Base-by-base conservation (phyloP, 106 monocot species). In the Apostasia shenzhenica region DNA sequence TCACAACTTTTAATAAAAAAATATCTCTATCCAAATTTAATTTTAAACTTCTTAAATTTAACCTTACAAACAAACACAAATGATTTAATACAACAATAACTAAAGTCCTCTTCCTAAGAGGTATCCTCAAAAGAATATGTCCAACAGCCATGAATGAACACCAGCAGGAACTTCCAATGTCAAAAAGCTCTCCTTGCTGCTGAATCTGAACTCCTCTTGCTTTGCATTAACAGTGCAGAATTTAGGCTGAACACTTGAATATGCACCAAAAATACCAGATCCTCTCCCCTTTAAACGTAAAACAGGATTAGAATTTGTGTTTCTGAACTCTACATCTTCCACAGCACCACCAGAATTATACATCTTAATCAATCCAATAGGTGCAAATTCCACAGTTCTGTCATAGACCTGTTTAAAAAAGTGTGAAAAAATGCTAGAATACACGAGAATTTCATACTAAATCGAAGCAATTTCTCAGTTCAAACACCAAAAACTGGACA, bases 321-420 rank as follows among this genome's bases (percentile, higher is more conserved):
- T 26, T 6, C 26, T 5, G 45, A 54, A 75, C 3, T 74, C 67
- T 3, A 78, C 50, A 8, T 39, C 70, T 67, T 79, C 67, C 43
- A 83, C 42, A 37, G 83, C 74, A 67, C 83, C 83, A 56, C 83
- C 83, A 46, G 79, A 83, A 51, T 79, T 83, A 52, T 68, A 79
- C 83, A 83, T 83, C 3, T 79, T 79, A 14, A 79, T 57, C 4
- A 83, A 67, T 63, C 83, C 79, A 42, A 83, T 71, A 0, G 83
- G 75, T 10, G 83, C 79, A 67, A 83, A 83, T 72, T 83, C 47
- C 45, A 70, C 48, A 9, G 47, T 70, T 46, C 59, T 45, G 48
- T 59, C 70, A 70, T 70, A 70, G 45, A 46, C 70, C 70, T 70
- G 47, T 41, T 2, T 3, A 59, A 41, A 41, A 57, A 57, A 59